Evolutionary conservation across 1,284 basidiomycete genomes (phyloP).

Genomic region (Singerocomus inundabilis): DNA sequence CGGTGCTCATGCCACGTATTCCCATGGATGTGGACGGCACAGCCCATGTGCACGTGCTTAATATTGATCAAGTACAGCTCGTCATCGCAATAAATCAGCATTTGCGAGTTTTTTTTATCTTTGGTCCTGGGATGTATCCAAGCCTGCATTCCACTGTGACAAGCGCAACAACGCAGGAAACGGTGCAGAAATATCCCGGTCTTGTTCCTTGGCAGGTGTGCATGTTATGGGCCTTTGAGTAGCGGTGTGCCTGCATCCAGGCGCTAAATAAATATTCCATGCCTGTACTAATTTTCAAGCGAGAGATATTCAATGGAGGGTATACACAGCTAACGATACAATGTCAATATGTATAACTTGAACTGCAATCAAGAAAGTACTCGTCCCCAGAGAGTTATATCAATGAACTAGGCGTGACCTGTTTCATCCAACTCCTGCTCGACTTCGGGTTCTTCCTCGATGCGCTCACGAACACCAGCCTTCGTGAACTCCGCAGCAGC

Average conservation of each 20-base stretch:
- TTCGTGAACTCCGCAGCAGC: slow-evolving; percentile 51
- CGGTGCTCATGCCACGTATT: background rate
- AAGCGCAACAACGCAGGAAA: background rate
- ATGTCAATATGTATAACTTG: background rate
- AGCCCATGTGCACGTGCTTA: background rate
- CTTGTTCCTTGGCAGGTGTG: background rate
- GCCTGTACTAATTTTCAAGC: background rate
- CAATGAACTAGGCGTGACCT: slow-evolving; percentile 5
- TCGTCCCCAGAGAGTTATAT: background rate
- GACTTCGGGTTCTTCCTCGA: slow-evolving; percentile 75
- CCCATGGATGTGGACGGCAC: slow-evolving; percentile 9
- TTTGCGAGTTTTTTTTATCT: background rate
- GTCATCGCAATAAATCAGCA: background rate
- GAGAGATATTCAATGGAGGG: slow-evolving; percentile 1
- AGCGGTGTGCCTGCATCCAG: background rate
- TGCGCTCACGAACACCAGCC: slow-evolving; percentile 55
- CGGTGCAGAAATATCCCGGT: background rate
- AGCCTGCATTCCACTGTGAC: background rate
- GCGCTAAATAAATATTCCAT: background rate
- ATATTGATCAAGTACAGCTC: background rate
- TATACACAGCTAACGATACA: slow-evolving; percentile 21
- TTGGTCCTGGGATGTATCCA: background rate
- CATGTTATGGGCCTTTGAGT: background rate
- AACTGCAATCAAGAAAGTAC: slow-evolving; percentile 5
- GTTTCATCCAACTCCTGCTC: slow-evolving; percentile 50